Base-by-base conservation (phyloP, 768 basidiomycete species). In the Lactarius sanguifluus region DNA sequence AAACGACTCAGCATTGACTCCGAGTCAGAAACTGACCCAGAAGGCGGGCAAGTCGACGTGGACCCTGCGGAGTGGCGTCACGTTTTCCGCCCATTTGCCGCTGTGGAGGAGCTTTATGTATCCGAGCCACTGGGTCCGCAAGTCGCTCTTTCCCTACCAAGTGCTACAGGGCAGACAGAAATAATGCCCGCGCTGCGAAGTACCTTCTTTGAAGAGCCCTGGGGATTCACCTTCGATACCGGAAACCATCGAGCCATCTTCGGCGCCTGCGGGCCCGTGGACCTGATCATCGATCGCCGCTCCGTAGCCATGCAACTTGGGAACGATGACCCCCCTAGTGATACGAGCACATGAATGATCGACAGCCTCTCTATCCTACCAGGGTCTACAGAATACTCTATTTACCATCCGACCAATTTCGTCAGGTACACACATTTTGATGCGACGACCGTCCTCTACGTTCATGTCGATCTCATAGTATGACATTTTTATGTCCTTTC, bases 81-180 rank as follows among this genome's bases (percentile, higher is more conserved):
- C 32, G 1, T 32, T 32, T 32, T 32, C 54, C 54, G 15, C 54
- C 16, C 54, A 18, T 55, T 55, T 32, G 1, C 54, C 7, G 20
- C 54, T 56, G 54, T 56, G 30, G 54, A 32, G 28, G 20, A 32
- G 18, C 54, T 56, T 55, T 55, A 8, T 55, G 25, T 55, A 55
- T 16, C 2, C 9, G 28, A 30, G 16, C 18, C 3, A 10, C 30
- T 32, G 54, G 30, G 28, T 18, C 3, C 28, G 54, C 54, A 18
- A 10, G 8, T 56, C 30, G 20, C 32, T 32, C 28, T 8, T 55
- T 4, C 54, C 15, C 28, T 55, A 20, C 8, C 15, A 56, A 15
- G 32, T 56, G 15, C 32, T 8, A 12, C 16, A 30, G 28, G 30
- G 28, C 28, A 30, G 20, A 18, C 9, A 18, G 30, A 20, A 20